These are phyloP conservation scores for Macrophomina tecta DNA, from an alignment of 2,329 filamentous ascomycete genomes.

Conservation along the genomic window DNA sequence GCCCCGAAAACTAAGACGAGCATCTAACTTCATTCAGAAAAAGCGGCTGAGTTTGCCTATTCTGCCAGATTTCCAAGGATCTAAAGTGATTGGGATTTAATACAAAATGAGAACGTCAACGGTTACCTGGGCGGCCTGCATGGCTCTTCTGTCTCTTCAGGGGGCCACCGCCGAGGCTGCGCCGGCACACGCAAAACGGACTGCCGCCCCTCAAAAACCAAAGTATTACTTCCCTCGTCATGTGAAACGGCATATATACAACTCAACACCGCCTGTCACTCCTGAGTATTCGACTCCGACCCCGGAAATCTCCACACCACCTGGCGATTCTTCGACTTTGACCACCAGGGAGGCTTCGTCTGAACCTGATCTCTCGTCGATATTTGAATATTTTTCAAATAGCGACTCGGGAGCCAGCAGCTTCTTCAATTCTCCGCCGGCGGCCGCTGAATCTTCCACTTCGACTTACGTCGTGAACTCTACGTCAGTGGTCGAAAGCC, in stretches of 20 bases:
- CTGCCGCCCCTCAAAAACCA: constrained; percentile 38
- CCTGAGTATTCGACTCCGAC: not conserved
- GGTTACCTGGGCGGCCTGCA: constrained; percentile 54
- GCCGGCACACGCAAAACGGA: constrained; percentile 49
- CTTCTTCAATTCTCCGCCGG: constrained; percentile 28
- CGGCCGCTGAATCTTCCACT: not conserved
- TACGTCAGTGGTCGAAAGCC: constrained; percentile 2
- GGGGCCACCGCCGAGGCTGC: constrained; percentile 56
- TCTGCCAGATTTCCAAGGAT: constrained; percentile 3
- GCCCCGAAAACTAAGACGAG: not conserved
- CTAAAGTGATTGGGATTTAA: constrained; percentile 31
- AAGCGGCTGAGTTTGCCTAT: constrained; percentile 6
- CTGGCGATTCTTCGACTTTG: constrained; percentile 25
- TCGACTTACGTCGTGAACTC: constrained; percentile 25
- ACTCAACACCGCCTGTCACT: constrained; percentile 38
- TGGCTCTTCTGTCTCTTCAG: constrained; percentile 51
- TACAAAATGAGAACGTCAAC: constrained; percentile 52
- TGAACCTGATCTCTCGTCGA: constrained; percentile 35
- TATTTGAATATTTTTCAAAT: constrained; percentile 38
- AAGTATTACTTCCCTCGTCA: constrained; percentile 57
- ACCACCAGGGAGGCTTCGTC: constrained; percentile 22
- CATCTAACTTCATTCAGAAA: constrained; percentile 13
- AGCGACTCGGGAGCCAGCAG: constrained; percentile 6
- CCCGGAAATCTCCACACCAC: constrained; percentile 22
- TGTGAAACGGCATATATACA: constrained; percentile 47